A percentile compares a stretch with the other conserved stretches of the same genome.
phyloP scores from a whole-genome alignment of 352 stramenopile species.

The Albugo candida region DNA sequence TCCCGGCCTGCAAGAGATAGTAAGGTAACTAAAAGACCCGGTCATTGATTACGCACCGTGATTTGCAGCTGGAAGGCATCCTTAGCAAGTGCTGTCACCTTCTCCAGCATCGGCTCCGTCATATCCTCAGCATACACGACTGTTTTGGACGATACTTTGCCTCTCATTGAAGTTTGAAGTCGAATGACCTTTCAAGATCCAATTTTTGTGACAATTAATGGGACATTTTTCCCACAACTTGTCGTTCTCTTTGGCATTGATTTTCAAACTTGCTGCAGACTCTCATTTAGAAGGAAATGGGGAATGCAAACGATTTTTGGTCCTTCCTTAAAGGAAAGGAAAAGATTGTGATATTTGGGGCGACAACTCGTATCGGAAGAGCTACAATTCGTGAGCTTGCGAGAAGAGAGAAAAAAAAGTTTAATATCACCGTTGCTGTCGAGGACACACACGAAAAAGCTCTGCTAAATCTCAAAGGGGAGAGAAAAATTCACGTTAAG shows the following conservation, averaged over 20 bases:
- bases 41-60: slow-evolving; percentile 13
- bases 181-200: not conserved
- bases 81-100: slow-evolving; percentile 71
- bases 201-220: too few species aligned
- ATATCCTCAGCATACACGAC: slow-evolving; percentile 90
- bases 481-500: slow-evolving; percentile 29
- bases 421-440: slow-evolving; percentile 23
- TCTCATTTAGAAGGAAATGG: too few species aligned
- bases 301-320: too few species aligned
- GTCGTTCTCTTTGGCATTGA: not conserved
- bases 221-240: too few species aligned
- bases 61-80: slow-evolving; percentile 85
- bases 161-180: not conserved
- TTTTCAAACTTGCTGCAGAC: too few species aligned
- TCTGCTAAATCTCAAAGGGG: slow-evolving; percentile 26
- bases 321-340: slow-evolving; percentile 7
- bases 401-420: slow-evolving; percentile 15
- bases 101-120: slow-evolving; percentile 86
- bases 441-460: slow-evolving; percentile 27
- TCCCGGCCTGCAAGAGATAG: slow-evolving; percentile 36
- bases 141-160: slow-evolving; percentile 37
- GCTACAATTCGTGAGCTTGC: slow-evolving; percentile 29
- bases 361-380: slow-evolving; percentile 40
- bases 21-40: not conserved
- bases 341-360: slow-evolving; percentile 59